Conservation (phyloP, 768 basidiomycete genomes). For the Multifurca ochricompacta region DNA sequence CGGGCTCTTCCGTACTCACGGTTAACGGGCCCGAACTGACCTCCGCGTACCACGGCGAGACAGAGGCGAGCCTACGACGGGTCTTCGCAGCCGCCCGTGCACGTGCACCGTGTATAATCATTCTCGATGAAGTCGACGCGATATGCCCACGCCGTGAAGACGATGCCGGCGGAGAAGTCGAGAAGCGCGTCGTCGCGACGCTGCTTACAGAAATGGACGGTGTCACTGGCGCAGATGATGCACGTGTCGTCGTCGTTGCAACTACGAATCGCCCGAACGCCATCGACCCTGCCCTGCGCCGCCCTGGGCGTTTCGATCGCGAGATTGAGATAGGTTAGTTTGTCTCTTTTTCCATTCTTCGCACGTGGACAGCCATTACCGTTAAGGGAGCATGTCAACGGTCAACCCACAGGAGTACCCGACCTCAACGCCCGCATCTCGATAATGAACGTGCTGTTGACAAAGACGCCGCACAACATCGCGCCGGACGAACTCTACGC, state of each 20-base stretch:
- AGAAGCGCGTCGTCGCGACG: slow-evolving; percentile 92
- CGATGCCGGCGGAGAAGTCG: slow-evolving; percentile 87
- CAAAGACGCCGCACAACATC: slow-evolving; percentile 72
- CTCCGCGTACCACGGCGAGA: slow-evolving; percentile 95
- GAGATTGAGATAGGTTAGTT: slow-evolving; percentile 88
- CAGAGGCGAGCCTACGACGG: slow-evolving; percentile 81
- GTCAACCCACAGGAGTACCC: slow-evolving; percentile 69
- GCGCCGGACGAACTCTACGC: slow-evolving; percentile 48
- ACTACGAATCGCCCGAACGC: slow-evolving; percentile 95
- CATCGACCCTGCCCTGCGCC: slow-evolving; percentile 84
- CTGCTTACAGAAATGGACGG: slow-evolving; percentile 93
- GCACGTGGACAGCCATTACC: neutral
- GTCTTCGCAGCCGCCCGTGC: slow-evolving; percentile 80
- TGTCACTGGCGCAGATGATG: slow-evolving; percentile 47
- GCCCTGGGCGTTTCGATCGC: slow-evolving; percentile 88
- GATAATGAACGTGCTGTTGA: slow-evolving; percentile 80
- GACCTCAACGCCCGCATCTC: slow-evolving; percentile 76
- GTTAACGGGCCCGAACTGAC: slow-evolving; percentile 95
- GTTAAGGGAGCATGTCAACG: too few relatives aligned
- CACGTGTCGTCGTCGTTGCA: slow-evolving; percentile 86
- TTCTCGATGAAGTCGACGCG: slow-evolving; percentile 95
- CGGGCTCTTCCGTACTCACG: slow-evolving; percentile 79
- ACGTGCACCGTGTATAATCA: slow-evolving; percentile 85
- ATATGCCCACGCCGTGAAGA: slow-evolving; percentile 88
- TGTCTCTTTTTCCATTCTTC: neutral